Conservation (phyloP, 2,329 filamentous ascomycete species). For the Dothideomycetidae sp. region DNA sequence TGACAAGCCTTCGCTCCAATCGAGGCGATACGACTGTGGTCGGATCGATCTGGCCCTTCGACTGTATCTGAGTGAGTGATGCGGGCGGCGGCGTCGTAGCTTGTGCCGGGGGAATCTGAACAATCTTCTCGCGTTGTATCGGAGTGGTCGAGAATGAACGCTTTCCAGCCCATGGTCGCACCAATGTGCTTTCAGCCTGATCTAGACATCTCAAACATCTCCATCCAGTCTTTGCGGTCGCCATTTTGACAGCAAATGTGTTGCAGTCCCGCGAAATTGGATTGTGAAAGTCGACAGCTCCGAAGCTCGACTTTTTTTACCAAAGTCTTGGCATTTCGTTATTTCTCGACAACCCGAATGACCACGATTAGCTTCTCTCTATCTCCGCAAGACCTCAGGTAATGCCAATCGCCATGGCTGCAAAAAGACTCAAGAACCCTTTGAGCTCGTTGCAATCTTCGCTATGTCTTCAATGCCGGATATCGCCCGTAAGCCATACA, state of each 20-base stretch:
- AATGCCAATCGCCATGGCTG: neutral
- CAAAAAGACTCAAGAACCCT: slow-evolving; percentile 3
- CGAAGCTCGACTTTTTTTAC: slow-evolving; percentile 8
- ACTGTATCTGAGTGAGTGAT: neutral
- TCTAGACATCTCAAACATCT: slow-evolving; percentile 7
- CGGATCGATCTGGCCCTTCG: slow-evolving; percentile 39
- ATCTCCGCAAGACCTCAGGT: neutral
- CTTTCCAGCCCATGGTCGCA: neutral
- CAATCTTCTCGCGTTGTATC: neutral
- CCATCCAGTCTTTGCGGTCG: slow-evolving; percentile 1
- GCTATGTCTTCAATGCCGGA: neutral
- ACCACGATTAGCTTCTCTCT: neutral
- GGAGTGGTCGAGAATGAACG: slow-evolving; percentile 3
- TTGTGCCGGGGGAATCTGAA: neutral
- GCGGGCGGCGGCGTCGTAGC: neutral
- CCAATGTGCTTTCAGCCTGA: neutral
- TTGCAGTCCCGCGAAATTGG: neutral
- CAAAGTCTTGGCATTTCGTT: slow-evolving; percentile 8
- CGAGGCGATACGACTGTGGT: slow-evolving; percentile 49
- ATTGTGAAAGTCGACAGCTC: neutral
- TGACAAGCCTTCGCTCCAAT: slow-evolving; percentile 54
- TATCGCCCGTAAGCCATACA: neutral
- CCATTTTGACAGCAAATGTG: slow-evolving; percentile 1
- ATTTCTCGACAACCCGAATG: neutral
- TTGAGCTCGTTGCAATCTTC: slow-evolving; percentile 1